phyloP scores from a whole-genome alignment of 208 protist genomes.

The Leishmania tropica region DNA sequence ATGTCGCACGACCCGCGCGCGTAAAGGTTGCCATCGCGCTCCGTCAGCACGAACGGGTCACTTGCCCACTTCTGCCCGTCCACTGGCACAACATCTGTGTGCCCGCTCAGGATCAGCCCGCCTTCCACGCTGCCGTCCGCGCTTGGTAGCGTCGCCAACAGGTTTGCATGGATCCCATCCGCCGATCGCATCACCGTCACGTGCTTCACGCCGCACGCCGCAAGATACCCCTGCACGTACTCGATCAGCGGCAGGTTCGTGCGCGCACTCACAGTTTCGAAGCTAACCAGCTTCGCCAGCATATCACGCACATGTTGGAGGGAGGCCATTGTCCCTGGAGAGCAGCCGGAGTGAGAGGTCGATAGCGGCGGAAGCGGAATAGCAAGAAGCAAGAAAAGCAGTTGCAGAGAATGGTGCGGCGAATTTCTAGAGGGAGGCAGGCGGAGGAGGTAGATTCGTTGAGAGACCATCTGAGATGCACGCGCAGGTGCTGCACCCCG shows the following conservation, averaged over 20 bases:
- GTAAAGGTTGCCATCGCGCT: conserved; percentile 65
- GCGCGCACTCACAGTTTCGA: conserved; percentile 57
- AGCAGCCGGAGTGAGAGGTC: neutral
- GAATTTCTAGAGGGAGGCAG: neutral
- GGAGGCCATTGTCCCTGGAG: conserved; percentile 10
- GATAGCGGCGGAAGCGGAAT: neutral
- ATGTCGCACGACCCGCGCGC: conserved; percentile 72
- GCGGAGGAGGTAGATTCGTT: neutral
- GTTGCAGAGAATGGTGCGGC: too few species aligned
- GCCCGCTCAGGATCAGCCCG: conserved; percentile 68
- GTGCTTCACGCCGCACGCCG: conserved; percentile 33
- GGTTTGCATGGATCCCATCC: conserved; percentile 62
- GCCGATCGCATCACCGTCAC: conserved; percentile 35
- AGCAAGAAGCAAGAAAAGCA: neutral
- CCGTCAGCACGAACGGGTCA: conserved; percentile 67
- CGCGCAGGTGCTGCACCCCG: neutral
- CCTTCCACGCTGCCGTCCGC: conserved; percentile 48
- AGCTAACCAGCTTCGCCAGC: conserved; percentile 63
- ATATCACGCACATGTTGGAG: conserved; percentile 29
- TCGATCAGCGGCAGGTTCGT: conserved; percentile 56
- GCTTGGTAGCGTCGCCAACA: conserved; percentile 62
- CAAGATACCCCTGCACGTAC: conserved; percentile 41
- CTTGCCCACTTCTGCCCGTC: conserved; percentile 69
- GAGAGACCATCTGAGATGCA: conserved; percentile 2
- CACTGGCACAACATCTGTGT: conserved; percentile 79